Conservation (phyloP, 129 eudicot genomes). For the Artemisia tridentata region DNA sequence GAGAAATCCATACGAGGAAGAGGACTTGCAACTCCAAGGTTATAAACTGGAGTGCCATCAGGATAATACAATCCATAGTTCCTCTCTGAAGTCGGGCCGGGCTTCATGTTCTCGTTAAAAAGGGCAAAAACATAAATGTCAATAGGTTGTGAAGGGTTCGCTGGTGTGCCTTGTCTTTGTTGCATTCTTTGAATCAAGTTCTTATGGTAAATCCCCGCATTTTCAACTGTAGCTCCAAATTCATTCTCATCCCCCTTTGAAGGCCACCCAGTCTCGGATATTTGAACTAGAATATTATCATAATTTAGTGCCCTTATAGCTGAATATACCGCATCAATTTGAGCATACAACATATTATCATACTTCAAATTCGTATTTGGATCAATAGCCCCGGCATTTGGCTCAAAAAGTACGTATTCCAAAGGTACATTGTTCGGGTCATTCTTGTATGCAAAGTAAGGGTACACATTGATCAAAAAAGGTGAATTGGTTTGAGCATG, state of each 20-base stretch:
- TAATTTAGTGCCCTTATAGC: slow-evolving; percentile 79
- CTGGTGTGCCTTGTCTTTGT: slow-evolving; percentile 76
- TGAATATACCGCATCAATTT: slow-evolving; percentile 88
- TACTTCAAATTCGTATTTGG: slow-evolving; percentile 61
- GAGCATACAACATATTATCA: slow-evolving; percentile 97
- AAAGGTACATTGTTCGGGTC: slow-evolving; percentile 57
- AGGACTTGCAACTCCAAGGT: slow-evolving; percentile 61
- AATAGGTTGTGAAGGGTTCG: slow-evolving; percentile 64
- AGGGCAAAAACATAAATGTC: slow-evolving; percentile 89
- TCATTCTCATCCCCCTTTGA: slow-evolving; percentile 86
- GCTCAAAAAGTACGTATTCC: slow-evolving; percentile 71
- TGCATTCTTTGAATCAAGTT: slow-evolving; percentile 69
- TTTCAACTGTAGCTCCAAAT: slow-evolving; percentile 72
- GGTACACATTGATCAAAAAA: slow-evolving; percentile 84
- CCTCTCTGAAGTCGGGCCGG: slow-evolving; percentile 95
- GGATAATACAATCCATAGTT: slow-evolving; percentile 95
- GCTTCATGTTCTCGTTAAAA: slow-evolving; percentile 81
- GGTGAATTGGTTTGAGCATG: slow-evolving; percentile 68
- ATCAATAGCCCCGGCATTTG: slow-evolving; percentile 62
- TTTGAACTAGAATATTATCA: slow-evolving; percentile 51
- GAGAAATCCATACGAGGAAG: slow-evolving; percentile 70
- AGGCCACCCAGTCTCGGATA: slow-evolving; percentile 99
- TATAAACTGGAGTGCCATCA: slow-evolving; percentile 75
- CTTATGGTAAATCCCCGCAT: slow-evolving; percentile 79
- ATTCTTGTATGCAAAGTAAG: slow-evolving; percentile 87